Base-by-base conservation (phyloP, 441 rosid species). In the Aquilaria agallochum region DNA sequence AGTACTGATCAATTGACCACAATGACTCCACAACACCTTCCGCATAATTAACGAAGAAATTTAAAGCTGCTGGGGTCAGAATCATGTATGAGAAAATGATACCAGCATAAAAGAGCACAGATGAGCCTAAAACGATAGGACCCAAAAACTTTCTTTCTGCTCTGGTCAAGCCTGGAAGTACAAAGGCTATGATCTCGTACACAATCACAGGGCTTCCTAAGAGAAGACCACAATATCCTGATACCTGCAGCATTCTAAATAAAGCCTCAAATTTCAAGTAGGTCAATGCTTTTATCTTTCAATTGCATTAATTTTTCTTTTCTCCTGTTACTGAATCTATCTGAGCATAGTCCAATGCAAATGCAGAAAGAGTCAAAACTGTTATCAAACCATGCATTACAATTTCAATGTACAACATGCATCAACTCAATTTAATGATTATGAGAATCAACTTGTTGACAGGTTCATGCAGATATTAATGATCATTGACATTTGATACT, bases 1-100 rank as follows among this genome's bases (percentile, higher is more conserved):
- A 94, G 86, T 94, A 94, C 69, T 88, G 98, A 76, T 94, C 98
- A 60, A 94, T 94, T 68, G 98, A 94, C 98, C 97, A 94, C 55
- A 94, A 53, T 50, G 97, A 93, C 75, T 92, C 98, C 31, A 89
- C 98, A 58, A 74, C 96, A 49, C 98, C 98, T 81, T 92, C 98
- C 2, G 98, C 96, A 53, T 93, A 93, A 65, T 68, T 84, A 48
- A 94, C 96, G 62, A 94, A 94, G 87, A 90, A 93, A 68, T 90
- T 93, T 68, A 94, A 80, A 64, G 98, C 98, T 59, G 96, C 98
- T 49, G 97, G 98, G 63, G 95, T 84, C 59, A 93, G 74, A 62
- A 93, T 74, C 76, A 65, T 65, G 78, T 93, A 93, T 61, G 98
- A 93, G 80, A 93, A 93, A 47, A 67, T 53, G 20, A 93, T 82